Evolutionary conservation across 2,329 filamentous ascomycete species (phyloP), one percentile per base, ranked within the genome.

Genomic region (Didymosphaeria variabile): DNA sequence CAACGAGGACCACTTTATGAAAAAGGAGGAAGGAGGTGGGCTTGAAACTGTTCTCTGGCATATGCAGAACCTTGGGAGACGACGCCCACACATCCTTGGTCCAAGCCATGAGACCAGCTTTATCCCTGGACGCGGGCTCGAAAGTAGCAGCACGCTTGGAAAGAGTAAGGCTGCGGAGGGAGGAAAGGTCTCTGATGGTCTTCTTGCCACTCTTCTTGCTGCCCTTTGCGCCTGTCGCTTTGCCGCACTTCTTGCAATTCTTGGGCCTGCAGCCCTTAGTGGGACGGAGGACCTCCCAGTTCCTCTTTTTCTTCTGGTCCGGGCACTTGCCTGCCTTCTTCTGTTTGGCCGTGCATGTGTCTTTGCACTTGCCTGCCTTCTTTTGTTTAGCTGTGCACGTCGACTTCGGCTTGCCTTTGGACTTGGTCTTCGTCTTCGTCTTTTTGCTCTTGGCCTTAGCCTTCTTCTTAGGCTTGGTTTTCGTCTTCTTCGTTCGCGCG

Each of bases 31-130:
- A 46, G 7, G 44, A 46, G 6, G 44, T 46, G 19, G 44, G 44
- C 44, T 46, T 46, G 44, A 46, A 46, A 46, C 44, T 46, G 44
- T 46, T 26, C 44, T 46, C 44, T 26, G 44, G 44, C 44, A 46
- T 46, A 26, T 46, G 44, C 44, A 46, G 44, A 46, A 46, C 44
- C 44, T 46, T 46, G 19, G 44, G 44, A 46, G 44, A 46, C 44
- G 44, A 46, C 44, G 44, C 44, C 44, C 44, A 46, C 19, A 46
- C 44, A 46, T 46, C 44, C 19, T 46, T 46, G 3, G 44, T 46
- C 44, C 44, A 46, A 46, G 44, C 44, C 19, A 26, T 46, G 44
- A 46, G 44, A 46, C 44, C 44, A 46, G n/a, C 44, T 46, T 46
- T 19, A 46, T 19, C 26, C 19, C 26, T 46, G 44, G 44, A 23